Evolutionary conservation across 495 filamentous ascomycete species (phyloP).

Genomic region (Poronia punctata): DNA sequence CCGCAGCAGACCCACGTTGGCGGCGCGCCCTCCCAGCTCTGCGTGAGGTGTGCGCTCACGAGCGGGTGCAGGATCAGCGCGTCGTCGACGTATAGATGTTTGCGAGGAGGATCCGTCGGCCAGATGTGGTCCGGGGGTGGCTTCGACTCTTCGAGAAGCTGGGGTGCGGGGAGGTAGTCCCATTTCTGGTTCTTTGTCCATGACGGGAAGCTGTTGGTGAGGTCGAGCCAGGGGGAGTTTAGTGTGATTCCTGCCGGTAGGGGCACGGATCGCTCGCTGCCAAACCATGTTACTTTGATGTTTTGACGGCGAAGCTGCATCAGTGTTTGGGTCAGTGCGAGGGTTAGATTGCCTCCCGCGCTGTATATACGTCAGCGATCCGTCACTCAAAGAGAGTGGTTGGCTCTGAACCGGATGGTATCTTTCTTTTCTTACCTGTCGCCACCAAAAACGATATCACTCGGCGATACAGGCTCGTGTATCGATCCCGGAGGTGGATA

Average conservation of each 20-base stretch:
- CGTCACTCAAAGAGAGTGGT: no score
- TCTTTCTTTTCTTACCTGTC: slow-evolving; percentile 51
- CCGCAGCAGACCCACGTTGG: slow-evolving; percentile 72
- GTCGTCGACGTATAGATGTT: slow-evolving; percentile 61
- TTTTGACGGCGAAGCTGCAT: slow-evolving; percentile 57
- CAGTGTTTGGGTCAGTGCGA: slow-evolving; percentile 66
- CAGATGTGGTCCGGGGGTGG: slow-evolving; percentile 57
- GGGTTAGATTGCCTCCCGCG: slow-evolving; percentile 71
- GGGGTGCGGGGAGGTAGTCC: slow-evolving; percentile 64
- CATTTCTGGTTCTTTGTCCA: slow-evolving; percentile 52
- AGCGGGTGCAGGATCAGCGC: slow-evolving; percentile 64
- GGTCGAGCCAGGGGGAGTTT: slow-evolving; percentile 70
- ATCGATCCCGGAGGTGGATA: slow-evolving; percentile 68
- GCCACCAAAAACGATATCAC: slow-evolving; percentile 72
- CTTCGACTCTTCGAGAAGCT: slow-evolving; percentile 18
- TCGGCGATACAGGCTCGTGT: slow-evolving; percentile 61
- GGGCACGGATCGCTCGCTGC: slow-evolving; percentile 44
- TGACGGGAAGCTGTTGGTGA: slow-evolving; percentile 68
- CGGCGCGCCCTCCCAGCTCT: slow-evolving; percentile 60
- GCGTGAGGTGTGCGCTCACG: slow-evolving; percentile 58
- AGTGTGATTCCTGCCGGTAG: slow-evolving; percentile 64
- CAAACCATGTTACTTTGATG: slow-evolving; percentile 56
- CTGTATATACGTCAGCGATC: slow-evolving; percentile 28
- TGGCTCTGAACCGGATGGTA: no score
- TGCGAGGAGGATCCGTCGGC: slow-evolving; percentile 64